Evolutionary conservation across 75 land plant genomes (phyloP).

Genomic region (Pinus taeda): DNA sequence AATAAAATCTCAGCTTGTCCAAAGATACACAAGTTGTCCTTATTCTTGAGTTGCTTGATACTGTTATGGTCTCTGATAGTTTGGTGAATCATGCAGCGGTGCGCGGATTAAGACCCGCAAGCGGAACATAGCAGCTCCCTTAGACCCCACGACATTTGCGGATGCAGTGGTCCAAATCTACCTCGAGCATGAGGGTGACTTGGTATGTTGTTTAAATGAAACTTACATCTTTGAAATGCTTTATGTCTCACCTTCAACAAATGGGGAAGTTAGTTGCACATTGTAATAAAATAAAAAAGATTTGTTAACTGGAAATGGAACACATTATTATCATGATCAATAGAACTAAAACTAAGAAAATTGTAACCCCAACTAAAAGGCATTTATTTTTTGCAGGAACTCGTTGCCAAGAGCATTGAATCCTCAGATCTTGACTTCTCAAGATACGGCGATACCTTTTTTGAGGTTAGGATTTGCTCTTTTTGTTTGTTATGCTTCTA

Average conservation of each 20-base stretch:
- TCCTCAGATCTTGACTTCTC: conserved; percentile 95
- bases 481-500: neutral
- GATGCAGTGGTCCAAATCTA: conserved; percentile 99
- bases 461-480: conserved; percentile 57
- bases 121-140: conserved; percentile 96
- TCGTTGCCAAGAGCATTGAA: conserved; percentile 78
- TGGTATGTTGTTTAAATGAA: conserved; percentile 40
- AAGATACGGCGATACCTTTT: conserved; percentile 97
- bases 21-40: neutral
- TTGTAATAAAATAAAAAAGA: neutral
- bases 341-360: neutral
- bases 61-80: neutral
- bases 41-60: neutral
- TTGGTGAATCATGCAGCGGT: conserved; percentile 52
- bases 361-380: neutral
- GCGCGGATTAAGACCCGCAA: conserved; percentile 99
- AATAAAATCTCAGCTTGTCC: neutral
- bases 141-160: conserved; percentile 93
- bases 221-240: neutral
- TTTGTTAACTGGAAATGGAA: neutral
- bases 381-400: conserved; percentile 52
- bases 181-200: conserved; percentile 95
- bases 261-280: neutral
- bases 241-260: neutral
- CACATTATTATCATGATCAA: neutral